phyloP scores from a whole-genome alignment of 2,329 filamentous ascomycete species.

The Penicillium palitans region DNA sequence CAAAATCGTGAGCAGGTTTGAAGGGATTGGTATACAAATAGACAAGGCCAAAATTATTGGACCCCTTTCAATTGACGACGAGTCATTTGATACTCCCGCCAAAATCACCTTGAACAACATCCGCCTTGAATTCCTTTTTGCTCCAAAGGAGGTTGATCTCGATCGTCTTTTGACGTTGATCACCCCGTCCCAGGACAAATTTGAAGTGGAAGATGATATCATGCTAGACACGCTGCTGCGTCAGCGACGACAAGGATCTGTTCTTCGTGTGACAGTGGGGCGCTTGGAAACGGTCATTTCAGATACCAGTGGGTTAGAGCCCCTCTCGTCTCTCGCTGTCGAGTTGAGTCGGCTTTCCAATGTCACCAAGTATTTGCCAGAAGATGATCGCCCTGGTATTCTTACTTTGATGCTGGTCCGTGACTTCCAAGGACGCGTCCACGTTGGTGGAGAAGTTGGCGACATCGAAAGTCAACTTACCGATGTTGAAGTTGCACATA shows the following conservation, averaged over 20 bases:
- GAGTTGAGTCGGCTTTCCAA: slow-evolving; percentile 81
- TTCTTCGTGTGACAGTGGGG: slow-evolving; percentile 70
- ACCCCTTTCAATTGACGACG: slow-evolving; percentile 58
- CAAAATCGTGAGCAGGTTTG: slow-evolving; percentile 74
- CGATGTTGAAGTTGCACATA: slow-evolving; percentile 72
- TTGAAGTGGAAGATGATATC: slow-evolving; percentile 87
- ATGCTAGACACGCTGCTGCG: slow-evolving; percentile 87
- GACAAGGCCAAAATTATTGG: slow-evolving; percentile 74
- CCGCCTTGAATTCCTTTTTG: slow-evolving; percentile 68
- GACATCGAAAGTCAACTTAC: slow-evolving; percentile 58
- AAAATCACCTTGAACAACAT: slow-evolving; percentile 65
- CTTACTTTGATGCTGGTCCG: slow-evolving; percentile 71
- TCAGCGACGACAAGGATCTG: slow-evolving; percentile 81
- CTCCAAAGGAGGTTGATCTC: slow-evolving; percentile 76
- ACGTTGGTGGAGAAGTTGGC: slow-evolving; percentile 70
- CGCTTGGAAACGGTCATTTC: slow-evolving; percentile 63
- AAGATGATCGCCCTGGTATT: slow-evolving; percentile 89
- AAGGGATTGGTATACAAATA: slow-evolving; percentile 70
- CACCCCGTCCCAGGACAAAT: slow-evolving; percentile 87
- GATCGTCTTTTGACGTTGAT: slow-evolving; percentile 80
- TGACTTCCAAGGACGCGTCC: slow-evolving; percentile 60
- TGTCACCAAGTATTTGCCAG: slow-evolving; percentile 90
- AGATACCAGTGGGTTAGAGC: slow-evolving; percentile 64
- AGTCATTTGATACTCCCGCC: slow-evolving; percentile 54
- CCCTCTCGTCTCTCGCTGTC: slow-evolving; percentile 69